phyloP scores from a whole-genome alignment of 768 basidiomycete species.

The Mycena venus region DNA sequence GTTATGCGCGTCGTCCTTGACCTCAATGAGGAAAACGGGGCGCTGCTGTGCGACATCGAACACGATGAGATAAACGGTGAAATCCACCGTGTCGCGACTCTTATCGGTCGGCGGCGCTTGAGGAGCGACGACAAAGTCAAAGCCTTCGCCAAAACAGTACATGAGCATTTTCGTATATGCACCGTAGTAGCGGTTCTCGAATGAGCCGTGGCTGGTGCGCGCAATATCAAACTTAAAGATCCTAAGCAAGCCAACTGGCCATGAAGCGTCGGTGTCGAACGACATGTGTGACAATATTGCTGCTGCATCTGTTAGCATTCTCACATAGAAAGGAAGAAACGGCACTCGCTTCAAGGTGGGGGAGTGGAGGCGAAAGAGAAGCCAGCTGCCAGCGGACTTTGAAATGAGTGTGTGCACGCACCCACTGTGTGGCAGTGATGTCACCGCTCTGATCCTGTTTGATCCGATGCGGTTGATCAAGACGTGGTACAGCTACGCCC shows the following conservation, averaged over 20 bases:
- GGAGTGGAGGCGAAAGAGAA: background rate
- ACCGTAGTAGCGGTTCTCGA: constrained; percentile 16
- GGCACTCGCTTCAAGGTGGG: background rate
- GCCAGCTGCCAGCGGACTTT: background rate
- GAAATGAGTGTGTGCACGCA: background rate
- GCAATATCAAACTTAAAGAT: constrained; percentile 2
- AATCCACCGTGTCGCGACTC: background rate
- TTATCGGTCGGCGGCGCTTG: constrained; percentile 1
- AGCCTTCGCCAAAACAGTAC: constrained; percentile 11
- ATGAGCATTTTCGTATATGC: constrained; percentile 5
- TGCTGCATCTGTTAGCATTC: background rate
- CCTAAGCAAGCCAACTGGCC: constrained; percentile 7
- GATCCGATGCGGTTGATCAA: too few species aligned
- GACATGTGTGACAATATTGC: background rate
- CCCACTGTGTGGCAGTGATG: too few species aligned
- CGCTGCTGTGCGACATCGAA: constrained; percentile 13
- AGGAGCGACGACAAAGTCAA: constrained; percentile 9
- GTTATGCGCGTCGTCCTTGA: constrained; percentile 10
- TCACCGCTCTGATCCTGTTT: too few species aligned
- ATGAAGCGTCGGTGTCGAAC: constrained; percentile 3
- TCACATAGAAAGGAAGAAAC: background rate
- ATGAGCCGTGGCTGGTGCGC: background rate
- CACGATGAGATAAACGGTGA: constrained; percentile 1
- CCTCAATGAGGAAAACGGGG: constrained; percentile 13
- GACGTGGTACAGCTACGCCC: too few species aligned